A percentile compares a stretch with the other conserved stretches of the same genome.
phyloP scores from a whole-genome alignment of 2,329 filamentous ascomycete species.

The Paraphoma chrysanthemicola region DNA sequence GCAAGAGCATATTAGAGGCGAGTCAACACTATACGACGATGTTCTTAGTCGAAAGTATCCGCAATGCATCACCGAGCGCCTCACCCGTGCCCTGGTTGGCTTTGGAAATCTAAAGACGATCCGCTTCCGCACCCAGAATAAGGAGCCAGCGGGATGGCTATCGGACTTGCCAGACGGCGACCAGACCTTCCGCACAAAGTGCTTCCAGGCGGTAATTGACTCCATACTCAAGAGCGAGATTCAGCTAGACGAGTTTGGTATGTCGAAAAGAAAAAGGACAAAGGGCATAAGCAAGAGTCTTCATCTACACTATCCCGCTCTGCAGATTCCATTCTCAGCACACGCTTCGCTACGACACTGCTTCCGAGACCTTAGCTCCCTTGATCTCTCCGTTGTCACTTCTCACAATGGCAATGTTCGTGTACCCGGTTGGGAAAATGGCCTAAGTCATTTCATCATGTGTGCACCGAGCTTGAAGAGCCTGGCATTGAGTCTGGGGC shows the following conservation, averaged over 20 bases:
- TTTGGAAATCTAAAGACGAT: constrained; percentile 26
- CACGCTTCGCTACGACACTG: constrained; percentile 15
- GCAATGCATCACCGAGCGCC: constrained; percentile 23
- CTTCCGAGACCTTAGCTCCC: constrained; percentile 20
- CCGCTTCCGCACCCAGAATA: constrained; percentile 22
- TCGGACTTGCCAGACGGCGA: constrained; percentile 15
- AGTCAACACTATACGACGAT: constrained; percentile 30
- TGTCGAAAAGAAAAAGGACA: constrained; percentile 18
- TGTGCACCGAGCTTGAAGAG: constrained; percentile 21
- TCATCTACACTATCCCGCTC: constrained; percentile 19
- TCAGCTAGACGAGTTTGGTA: constrained; percentile 27
- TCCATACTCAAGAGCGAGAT: constrained; percentile 27
- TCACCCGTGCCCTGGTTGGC: constrained; percentile 21
- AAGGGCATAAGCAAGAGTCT: constrained; percentile 14
- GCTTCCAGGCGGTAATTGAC: constrained; percentile 30
- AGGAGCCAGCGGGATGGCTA: constrained; percentile 14
- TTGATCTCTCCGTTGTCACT: constrained; percentile 27
- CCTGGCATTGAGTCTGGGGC: constrained; percentile 29
- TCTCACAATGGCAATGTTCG: constrained; percentile 15
- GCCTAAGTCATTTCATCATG: constrained; percentile 26
- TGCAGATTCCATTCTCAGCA: constrained; percentile 16
- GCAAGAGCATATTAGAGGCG: constrained; percentile 21
- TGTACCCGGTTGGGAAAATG: constrained; percentile 29
- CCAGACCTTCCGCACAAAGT: constrained; percentile 23
- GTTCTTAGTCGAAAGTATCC: constrained; percentile 19